Conservation (phyloP, 2,329 filamentous ascomycete genomes). For the Aspergillus sojae region DNA sequence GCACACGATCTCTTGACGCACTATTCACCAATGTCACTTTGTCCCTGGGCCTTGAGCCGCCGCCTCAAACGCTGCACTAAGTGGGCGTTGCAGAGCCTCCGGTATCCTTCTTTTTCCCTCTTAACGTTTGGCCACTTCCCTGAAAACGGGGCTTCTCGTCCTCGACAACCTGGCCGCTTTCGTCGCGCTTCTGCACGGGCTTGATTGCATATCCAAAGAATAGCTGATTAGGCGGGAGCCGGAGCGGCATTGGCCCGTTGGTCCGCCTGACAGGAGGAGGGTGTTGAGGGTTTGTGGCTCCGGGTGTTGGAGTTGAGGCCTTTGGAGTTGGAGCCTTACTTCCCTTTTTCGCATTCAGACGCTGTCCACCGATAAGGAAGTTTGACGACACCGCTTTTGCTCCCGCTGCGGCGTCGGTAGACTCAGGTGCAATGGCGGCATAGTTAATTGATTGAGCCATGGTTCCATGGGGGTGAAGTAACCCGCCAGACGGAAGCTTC, state of each 20-base stretch:
- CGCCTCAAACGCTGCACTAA: conserved; percentile 29
- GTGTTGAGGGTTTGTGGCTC: conserved; percentile 52
- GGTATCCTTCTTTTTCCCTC: conserved; percentile 69
- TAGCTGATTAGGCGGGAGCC: conserved; percentile 83
- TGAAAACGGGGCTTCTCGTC: conserved; percentile 75
- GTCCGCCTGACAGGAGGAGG: conserved; percentile 53
- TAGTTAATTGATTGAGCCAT: conserved; percentile 99
- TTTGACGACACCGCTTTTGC: conserved; percentile 70
- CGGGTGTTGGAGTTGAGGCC: conserved; percentile 70
- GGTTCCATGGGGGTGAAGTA: conserved; percentile 80
- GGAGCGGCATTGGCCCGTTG: conserved; percentile 83
- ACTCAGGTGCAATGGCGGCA: conserved; percentile 78
- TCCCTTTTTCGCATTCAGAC: conserved; percentile 78
- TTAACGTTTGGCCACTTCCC: conserved; percentile 80
- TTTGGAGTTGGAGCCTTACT: conserved; percentile 75
- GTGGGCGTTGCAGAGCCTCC: conserved; percentile 40
- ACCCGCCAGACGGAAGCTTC: conserved; percentile 67
- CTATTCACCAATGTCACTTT: conserved; percentile 1
- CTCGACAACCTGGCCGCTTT: conserved; percentile 62
- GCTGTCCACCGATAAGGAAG: conserved; percentile 79
- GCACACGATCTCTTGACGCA: not conserved
- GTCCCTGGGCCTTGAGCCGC: conserved; percentile 21
- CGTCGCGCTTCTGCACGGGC: conserved; percentile 77
- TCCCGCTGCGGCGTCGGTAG: conserved; percentile 65
- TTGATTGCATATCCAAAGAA: conserved; percentile 97